Evolutionary conservation across 1,139 yeast species (phyloP).

Genomic region (Yamadazyma sp.): DNA sequence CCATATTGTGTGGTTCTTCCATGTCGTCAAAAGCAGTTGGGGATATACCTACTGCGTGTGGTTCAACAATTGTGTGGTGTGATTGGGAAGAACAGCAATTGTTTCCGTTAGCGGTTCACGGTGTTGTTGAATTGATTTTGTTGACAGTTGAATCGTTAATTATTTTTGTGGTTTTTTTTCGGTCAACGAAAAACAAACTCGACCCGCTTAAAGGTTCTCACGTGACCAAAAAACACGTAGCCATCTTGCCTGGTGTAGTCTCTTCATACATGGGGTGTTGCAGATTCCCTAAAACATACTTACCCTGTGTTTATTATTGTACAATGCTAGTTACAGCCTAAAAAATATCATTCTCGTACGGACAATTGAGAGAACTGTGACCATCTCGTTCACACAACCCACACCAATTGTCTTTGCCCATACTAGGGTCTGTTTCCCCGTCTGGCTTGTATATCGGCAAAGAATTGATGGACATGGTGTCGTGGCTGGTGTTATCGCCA

Average conservation of each 20-base stretch:
- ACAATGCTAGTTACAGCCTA: constrained; percentile 20
- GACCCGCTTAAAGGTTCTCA: not conserved
- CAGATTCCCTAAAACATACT: too few relatives aligned
- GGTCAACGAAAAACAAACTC: constrained; percentile 1
- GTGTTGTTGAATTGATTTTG: not conserved
- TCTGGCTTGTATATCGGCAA: constrained; percentile 57
- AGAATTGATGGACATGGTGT: constrained; percentile 12
- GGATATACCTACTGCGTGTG: too few relatives aligned
- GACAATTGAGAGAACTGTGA: constrained; percentile 84
- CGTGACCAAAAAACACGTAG: too few relatives aligned
- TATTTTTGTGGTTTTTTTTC: not conserved
- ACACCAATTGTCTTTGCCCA: constrained; percentile 82
- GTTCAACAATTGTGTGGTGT: not conserved
- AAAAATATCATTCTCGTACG: constrained; percentile 67
- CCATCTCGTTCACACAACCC: constrained; percentile 90
- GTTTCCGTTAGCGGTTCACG: not conserved
- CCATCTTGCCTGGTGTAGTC: too few relatives aligned
- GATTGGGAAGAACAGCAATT: not conserved
- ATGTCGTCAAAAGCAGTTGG: too few relatives aligned
- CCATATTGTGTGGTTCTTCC: too few relatives aligned
- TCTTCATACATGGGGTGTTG: too few relatives aligned
- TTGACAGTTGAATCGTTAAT: not conserved
- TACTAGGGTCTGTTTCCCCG: constrained; percentile 59
- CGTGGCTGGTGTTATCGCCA: constrained; percentile 14
- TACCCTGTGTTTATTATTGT: not conserved